Percentiles rank a stretch among this genome's conserved stretches.
phyloP scores from a whole-genome alignment of 2,329 filamentous ascomycete species.

The Thelonectria rubi region DNA sequence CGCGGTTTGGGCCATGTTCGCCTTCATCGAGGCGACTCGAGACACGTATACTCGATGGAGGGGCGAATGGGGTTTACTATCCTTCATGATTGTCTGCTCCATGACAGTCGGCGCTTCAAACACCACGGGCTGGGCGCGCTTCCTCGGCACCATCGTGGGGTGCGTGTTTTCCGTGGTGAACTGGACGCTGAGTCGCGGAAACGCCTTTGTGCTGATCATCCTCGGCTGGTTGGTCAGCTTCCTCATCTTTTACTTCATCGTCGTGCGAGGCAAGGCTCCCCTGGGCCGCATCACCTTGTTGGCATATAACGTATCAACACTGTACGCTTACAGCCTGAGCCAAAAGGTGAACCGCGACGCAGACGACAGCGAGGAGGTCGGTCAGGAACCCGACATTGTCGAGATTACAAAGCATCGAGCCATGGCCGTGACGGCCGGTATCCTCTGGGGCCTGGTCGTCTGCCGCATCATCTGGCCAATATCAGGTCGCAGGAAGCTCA shows the following conservation, averaged over 20 bases:
- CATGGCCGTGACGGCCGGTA: constrained; percentile 86
- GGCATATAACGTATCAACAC: constrained; percentile 92
- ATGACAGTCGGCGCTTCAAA: constrained; percentile 99
- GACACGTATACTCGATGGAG: constrained; percentile 87
- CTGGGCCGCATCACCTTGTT: constrained; percentile 93
- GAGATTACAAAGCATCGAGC: constrained; percentile 90
- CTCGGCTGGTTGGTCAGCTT: constrained; percentile 84
- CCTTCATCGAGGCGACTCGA: constrained; percentile 81
- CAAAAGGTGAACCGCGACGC: constrained; percentile 72
- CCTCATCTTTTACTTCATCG: constrained; percentile 88
- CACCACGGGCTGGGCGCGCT: constrained; percentile 86
- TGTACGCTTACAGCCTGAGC: constrained; percentile 91
- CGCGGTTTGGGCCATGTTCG: constrained; percentile 85
- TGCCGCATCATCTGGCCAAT: constrained; percentile 94
- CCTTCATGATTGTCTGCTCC: constrained; percentile 98
- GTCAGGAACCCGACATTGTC: constrained; percentile 80
- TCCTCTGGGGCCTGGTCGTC: constrained; percentile 90
- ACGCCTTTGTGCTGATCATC: constrained; percentile 76
- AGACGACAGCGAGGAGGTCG: constrained; percentile 81
- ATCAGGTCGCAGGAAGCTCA: constrained; percentile 85
- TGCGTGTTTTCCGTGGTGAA: constrained; percentile 77
- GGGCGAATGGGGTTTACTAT: constrained; percentile 95
- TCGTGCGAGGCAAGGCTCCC: constrained; percentile 84
- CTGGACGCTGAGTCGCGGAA: constrained; percentile 81
- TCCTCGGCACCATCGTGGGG: constrained; percentile 86